These are phyloP conservation scores for Colletotrichum karsti DNA, from an alignment of 2,329 filamentous ascomycete genomes.

Conservation along the genomic window DNA sequence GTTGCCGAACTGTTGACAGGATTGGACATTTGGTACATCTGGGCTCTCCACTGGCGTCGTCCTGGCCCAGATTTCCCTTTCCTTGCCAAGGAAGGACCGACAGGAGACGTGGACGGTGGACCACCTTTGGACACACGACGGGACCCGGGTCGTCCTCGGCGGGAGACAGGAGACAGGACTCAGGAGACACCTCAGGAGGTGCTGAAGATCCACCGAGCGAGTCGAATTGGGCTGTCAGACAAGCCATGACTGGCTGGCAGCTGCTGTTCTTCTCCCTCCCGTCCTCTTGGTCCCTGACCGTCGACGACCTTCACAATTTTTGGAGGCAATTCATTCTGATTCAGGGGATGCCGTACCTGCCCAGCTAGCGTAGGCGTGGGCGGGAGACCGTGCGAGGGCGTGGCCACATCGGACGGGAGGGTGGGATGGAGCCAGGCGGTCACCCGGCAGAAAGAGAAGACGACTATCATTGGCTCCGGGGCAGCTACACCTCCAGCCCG, in stretches of 20 bases:
- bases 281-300: no score
- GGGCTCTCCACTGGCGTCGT: background rate
- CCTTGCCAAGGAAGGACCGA: slow-evolving; percentile 28
- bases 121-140: background rate
- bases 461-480: background rate
- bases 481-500: no score
- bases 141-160: background rate
- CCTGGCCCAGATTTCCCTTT: slow-evolving; percentile 15
- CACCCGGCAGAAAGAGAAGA: background rate
- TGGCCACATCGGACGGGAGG: background rate
- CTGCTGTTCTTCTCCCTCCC: no score
- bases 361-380: background rate
- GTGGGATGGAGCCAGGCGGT: slow-evolving; percentile 15
- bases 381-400: slow-evolving; percentile 6
- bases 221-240: slow-evolving; percentile 17
- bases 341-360: slow-evolving; percentile 2
- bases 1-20: background rate
- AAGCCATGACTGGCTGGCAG: slow-evolving; percentile 5
- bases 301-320: background rate
- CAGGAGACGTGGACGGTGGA: slow-evolving; percentile 27
- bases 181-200: background rate
- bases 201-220: slow-evolving; percentile 1
- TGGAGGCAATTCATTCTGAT: background rate
- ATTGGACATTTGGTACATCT: background rate
- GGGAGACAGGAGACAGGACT: no score